Evolutionary conservation across 306 rosid species (phyloP).

Genomic region (Inga oerstediana): DNA sequence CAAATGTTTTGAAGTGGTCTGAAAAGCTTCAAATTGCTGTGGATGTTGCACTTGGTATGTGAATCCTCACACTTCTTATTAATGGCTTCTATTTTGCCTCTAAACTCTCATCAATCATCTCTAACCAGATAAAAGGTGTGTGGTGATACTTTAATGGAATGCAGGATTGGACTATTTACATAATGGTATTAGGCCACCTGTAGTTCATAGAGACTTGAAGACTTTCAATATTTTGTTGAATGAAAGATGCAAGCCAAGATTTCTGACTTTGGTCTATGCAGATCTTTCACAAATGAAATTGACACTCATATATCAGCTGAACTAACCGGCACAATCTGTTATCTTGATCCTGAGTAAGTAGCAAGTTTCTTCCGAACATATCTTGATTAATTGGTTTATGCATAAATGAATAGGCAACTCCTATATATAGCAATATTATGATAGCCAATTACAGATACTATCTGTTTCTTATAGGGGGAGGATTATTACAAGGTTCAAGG

Average conservation of each 20-base stretch:
- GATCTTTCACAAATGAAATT: conserved; percentile 28
- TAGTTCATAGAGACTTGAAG: conserved; percentile 60
- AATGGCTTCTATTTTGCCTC: not conserved
- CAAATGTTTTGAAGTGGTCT: conserved; percentile 22
- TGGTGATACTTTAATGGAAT: not conserved
- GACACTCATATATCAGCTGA: conserved; percentile 40
- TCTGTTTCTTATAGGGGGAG: no score
- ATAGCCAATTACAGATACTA: no score
- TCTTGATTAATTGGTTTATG: no score
- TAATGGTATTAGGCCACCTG: not conserved
- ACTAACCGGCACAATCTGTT: conserved; percentile 47
- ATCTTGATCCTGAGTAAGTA: conserved; percentile 56
- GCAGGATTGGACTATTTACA: conserved; percentile 21
- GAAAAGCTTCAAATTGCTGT: conserved; percentile 25
- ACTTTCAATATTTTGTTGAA: conserved; percentile 57
- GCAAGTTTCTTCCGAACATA: no score
- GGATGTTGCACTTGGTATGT: conserved; percentile 37
- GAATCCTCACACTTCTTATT: not conserved
- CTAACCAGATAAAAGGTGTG: not conserved
- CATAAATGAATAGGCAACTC: no score
- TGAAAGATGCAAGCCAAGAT: conserved; percentile 46
- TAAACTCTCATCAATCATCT: not conserved
- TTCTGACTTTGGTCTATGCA: conserved; percentile 55
- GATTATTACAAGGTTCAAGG: no score
- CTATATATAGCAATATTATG: no score